phyloP scores from a whole-genome alignment of 108 stramenopile species.

The Nitzschia sp. region DNA sequence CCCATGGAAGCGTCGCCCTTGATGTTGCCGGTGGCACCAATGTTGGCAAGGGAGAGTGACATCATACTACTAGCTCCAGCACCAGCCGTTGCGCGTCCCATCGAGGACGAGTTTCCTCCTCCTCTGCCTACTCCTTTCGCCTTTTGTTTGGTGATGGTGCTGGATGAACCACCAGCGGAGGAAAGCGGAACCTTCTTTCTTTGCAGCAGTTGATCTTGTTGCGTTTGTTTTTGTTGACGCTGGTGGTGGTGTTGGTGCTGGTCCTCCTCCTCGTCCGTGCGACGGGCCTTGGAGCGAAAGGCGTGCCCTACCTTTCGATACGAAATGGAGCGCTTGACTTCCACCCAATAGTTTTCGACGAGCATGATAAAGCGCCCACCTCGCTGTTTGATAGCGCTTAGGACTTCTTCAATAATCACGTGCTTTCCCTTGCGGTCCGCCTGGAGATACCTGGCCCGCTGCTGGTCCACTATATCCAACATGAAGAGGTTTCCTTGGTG shows the following conservation, averaged over 20 bases:
- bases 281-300: conserved; percentile 32
- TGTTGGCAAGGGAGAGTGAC: too few relatives aligned
- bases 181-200: neutral
- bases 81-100: too few relatives aligned
- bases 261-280: neutral
- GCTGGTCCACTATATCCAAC: conserved; percentile 20
- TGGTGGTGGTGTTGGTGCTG: too few relatives aligned
- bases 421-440: conserved; percentile 28
- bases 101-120: too few relatives aligned
- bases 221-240: too few relatives aligned
- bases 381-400: conserved; percentile 12
- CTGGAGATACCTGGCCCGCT: conserved; percentile 7
- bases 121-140: too few relatives aligned
- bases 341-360: conserved; percentile 26
- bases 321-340: conserved; percentile 22
- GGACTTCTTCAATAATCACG: conserved; percentile 27
- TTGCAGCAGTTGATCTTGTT: too few relatives aligned
- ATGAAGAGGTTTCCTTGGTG: conserved; percentile 22
- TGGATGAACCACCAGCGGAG: neutral
- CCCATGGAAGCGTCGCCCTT: too few relatives aligned
- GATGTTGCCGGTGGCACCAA: too few relatives aligned
- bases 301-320: conserved; percentile 36
- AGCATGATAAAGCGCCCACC: conserved; percentile 28
- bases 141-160: neutral
- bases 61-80: too few relatives aligned